Base-by-base conservation (phyloP, 164 flowering plant species). In the Stephania yunnanensis region DNA sequence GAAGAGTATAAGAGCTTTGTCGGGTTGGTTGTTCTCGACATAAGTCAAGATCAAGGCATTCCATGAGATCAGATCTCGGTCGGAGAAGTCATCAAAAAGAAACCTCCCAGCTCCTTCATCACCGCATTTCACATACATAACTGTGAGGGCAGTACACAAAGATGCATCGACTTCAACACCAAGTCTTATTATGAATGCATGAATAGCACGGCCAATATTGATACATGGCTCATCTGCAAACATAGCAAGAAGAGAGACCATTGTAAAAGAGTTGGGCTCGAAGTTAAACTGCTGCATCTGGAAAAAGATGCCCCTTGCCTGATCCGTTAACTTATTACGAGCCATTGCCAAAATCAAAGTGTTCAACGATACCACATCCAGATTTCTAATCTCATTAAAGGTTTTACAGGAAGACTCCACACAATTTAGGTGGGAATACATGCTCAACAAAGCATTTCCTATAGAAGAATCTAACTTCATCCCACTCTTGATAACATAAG, bases 61-160 rank as follows among this genome's bases (percentile, higher is more conserved):
- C 94, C 94, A 90, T 63, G 91, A 85, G 46, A 90, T 75, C 73
- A 86, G 29, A 81, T 90, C 94, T 74, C 79, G 83, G 8, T 73
- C 44, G 6, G 80, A 71, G 55, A 65, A 82, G 42, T 72, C 74
- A 78, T 88, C 87, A 76, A 90, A 90, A 29, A 88, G 70, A 58
- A 70, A 46, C 53, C 61, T 73, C 48, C 86, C 89, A 12, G 78
- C 70, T 73, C 69, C 72, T 68, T 85, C 87, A 75, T 81, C 82
- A 53, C 84, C 80, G 64, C 92, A 87, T 63, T 73, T 80, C 80
- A 85, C 81, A 73, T 90, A 89, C 94, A 90, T 89, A 61, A 83
- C 87, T 46, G 82, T 73, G 22, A 90, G 82, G 73, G 91, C 83
- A 74, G 90, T 86, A 73, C 80, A 78, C 75, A 90, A 36, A 11